These are phyloP conservation scores for Penicillium sp. DNA, from an alignment of 2,329 filamentous ascomycete species.

Conservation along the genomic window DNA sequence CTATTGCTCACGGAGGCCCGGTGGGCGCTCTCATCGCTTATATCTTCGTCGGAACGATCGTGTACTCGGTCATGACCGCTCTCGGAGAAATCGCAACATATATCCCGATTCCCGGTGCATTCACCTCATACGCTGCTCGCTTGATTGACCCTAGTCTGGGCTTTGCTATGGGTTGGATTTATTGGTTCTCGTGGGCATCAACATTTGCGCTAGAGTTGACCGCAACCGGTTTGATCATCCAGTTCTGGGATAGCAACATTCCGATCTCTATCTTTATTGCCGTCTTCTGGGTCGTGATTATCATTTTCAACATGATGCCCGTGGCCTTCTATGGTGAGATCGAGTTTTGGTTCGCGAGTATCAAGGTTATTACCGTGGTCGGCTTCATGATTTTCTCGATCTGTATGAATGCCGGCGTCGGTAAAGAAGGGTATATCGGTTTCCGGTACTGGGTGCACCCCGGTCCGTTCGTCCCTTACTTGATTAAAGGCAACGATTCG, in stretches of 20 bases:
- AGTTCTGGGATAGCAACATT: slow-evolving; percentile 66
- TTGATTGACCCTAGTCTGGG: slow-evolving; percentile 71
- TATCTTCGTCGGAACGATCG: slow-evolving; percentile 66
- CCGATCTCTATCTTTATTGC: slow-evolving; percentile 70
- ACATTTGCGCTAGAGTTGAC: slow-evolving; percentile 72
- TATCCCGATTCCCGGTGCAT: slow-evolving; percentile 73
- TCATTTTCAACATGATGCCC: slow-evolving; percentile 67
- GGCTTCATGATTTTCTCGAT: slow-evolving; percentile 77
- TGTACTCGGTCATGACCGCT: slow-evolving; percentile 71
- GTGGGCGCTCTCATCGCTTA: slow-evolving; percentile 67
- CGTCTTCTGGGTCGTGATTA: slow-evolving; percentile 71
- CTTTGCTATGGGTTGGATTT: slow-evolving; percentile 79
- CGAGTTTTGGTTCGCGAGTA: slow-evolving; percentile 74
- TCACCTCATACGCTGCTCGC: slow-evolving; percentile 72
- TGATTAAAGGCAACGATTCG: slow-evolving; percentile 56
- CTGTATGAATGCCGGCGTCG: slow-evolving; percentile 70
- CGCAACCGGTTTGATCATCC: slow-evolving; percentile 69
- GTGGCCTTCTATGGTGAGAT: slow-evolving; percentile 72
- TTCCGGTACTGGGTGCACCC: slow-evolving; percentile 70
- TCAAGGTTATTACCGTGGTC: slow-evolving; percentile 73
- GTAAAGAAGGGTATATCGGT: slow-evolving; percentile 68
- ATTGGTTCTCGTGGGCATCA: slow-evolving; percentile 76
- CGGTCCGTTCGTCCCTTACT: slow-evolving; percentile 65
- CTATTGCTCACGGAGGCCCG: slow-evolving; percentile 63
- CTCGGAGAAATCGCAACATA: slow-evolving; percentile 71